Base-by-base conservation (phyloP, 2,329 filamentous ascomycete species). In the Fusarium concolor region DNA sequence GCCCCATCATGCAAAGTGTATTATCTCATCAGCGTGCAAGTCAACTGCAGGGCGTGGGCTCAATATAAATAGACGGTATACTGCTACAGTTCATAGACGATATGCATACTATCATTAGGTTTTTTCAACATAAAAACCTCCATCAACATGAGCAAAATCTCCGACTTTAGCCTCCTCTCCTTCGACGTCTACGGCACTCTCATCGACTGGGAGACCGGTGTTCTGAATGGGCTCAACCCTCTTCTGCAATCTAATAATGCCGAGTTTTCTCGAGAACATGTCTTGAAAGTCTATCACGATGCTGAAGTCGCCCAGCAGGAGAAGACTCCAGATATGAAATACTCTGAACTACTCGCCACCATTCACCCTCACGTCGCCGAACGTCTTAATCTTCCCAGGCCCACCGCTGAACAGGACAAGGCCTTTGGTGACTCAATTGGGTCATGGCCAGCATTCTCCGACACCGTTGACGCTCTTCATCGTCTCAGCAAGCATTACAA, bases 161-260 rank as follows among this genome's bases (percentile, higher is more conserved):
- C 71, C 14, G 66, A 74, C 62, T 82, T 76, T 64, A 70, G 71
- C 17, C 75, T 79, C 53, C 85, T 93, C 47, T 89, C 87, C 69
- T 94, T 95, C 78, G 92, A 96, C 77, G 88, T 92, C 80, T 95
- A 92, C 76, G 92, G 92, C 76, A 95, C 92, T 1, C 84, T 95
- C 3, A 88, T 94, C 57, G 91, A 95, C 80, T 93, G 91, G 91
- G 90, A 94, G 77, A 77, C 81, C 4, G 91, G 91, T 49, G 85
- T 93, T 54, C 75, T 87, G 43, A 65, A 78, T 4, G 83, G 85
- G 5, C 82, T 94, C 5, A 76, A 79, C 38, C 82, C 86, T 1
- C 75, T 87, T 14, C 78, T 87, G 33, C 75, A 82, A 28, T 50
- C 65, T 7, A 71, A 71, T 57, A 59, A 65, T 15, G 58, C 67